phyloP scores from a whole-genome alignment of 192 early-diverging fungal genomes.

The Podila epigama region DNA sequence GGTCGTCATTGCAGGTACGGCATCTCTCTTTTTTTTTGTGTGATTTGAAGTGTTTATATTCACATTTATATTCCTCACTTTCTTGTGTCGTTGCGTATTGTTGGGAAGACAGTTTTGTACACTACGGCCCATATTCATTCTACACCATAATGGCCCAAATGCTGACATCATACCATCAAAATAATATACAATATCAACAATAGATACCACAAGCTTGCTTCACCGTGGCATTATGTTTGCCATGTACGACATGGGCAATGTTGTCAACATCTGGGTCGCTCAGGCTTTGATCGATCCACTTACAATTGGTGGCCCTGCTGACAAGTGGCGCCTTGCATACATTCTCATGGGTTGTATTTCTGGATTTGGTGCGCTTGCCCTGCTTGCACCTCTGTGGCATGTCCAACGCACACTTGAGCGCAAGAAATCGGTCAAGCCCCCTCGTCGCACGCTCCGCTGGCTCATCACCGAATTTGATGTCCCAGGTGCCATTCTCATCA shows the following conservation, averaged over 20 bases:
- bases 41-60: too few species aligned
- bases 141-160: too few species aligned
- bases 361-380: neutral
- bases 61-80: too few species aligned
- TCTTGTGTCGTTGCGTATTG: neutral
- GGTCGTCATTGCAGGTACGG: constrained; percentile 3
- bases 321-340: constrained; percentile 1
- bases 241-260: neutral
- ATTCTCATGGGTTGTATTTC: neutral
- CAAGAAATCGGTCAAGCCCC: neutral
- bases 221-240: neutral
- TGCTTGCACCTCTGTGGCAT: neutral
- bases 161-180: too few species aligned
- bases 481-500: neutral
- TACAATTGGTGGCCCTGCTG: neutral
- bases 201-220: neutral
- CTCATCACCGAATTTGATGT: neutral
- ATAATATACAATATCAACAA: neutral
- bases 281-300: constrained; percentile 1
- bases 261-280: constrained; percentile 1
- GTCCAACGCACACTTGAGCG: neutral
- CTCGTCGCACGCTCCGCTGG: neutral
- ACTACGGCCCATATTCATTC: neutral
- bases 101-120: neutral
- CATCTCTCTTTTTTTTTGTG: neutral